Base-by-base conservation (phyloP, 352 stramenopile genomes). In the Phytophthora rubi region DNA sequence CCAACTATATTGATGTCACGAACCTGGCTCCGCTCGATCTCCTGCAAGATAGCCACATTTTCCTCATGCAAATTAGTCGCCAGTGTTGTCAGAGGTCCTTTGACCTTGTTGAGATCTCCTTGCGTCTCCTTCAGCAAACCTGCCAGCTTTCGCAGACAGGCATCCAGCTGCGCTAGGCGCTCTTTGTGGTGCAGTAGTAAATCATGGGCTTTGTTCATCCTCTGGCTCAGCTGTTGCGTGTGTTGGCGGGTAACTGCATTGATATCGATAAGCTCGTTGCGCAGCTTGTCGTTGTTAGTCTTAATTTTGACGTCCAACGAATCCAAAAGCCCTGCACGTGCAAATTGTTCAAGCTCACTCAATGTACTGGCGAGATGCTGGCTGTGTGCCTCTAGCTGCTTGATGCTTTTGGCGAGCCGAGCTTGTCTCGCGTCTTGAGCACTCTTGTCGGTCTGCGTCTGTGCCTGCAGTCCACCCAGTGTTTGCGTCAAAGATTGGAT, bases 21-120 rank as follows among this genome's bases (percentile, higher is more conserved):
- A 45, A 89, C 83, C 70, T 91, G 83, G 63, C 79, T 91, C 8
- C 86, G 79, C 48, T 84, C 69, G 28, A 94, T 90, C 55, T 94
- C 84, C 23, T 81, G 64, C 23, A 90, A 42, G 39, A 94, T 90
- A 8, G 82, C 71, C 4, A 83, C 72, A 57, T 92, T 94, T 49
- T 94, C 86, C 61, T 92, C 80, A 30, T 82, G 70, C 45, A 94
- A 45, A 54, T 94, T 92, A 18, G 71, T 78, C 10, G 81, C 77
- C 48, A 83, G 61, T 4, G 82, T 92, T 48, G 79, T 58, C 33
- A 92, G 73, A 16, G 82, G 86, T 1, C 73, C 84, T 73, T 83
- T 90, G 5, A 92, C 77, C 1, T 59, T 63, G 4, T 75, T 70
- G 12, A 90, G 59, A 7, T 91, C 82, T 13, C 67, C 60, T 48